A percentile compares a stretch with the other conserved stretches of the same genome.
Conservation (phyloP, 2,329 filamentous ascomycete species). For the Didymella exigua region DNA sequence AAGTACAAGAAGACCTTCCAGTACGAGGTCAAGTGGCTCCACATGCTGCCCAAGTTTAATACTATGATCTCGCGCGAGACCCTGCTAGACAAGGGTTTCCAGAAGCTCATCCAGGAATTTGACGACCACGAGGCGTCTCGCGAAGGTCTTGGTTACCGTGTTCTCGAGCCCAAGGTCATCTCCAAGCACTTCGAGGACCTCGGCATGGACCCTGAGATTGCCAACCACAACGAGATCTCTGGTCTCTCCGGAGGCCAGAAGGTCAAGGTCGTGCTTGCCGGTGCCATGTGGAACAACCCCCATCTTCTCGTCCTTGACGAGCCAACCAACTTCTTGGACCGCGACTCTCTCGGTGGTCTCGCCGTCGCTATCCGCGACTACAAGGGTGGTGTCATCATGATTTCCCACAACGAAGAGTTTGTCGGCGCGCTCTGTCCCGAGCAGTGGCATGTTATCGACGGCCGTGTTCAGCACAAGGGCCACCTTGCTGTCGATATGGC, state of each 20-base stretch:
- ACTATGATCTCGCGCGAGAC: slow-evolving; percentile 92
- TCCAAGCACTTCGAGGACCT: slow-evolving; percentile 98
- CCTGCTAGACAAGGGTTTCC: slow-evolving; percentile 80
- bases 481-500: slow-evolving; percentile 74
- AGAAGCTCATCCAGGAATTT: slow-evolving; percentile 95
- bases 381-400: slow-evolving; percentile 98
- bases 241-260: slow-evolving; percentile 96
- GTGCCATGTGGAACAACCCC: slow-evolving; percentile 98
- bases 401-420: slow-evolving; percentile 99
- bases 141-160: slow-evolving; percentile 94
- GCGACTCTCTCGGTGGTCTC: slow-evolving; percentile 93
- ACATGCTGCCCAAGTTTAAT: slow-evolving; percentile 90
- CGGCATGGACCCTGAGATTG: slow-evolving; percentile 94
- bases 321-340: slow-evolving; percentile 98
- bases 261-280: slow-evolving; percentile 97
- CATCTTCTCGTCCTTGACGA: slow-evolving; percentile 97
- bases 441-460: slow-evolving; percentile 93
- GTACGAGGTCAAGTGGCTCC: slow-evolving; percentile 96
- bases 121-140: slow-evolving; percentile 99
- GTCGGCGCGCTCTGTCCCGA: slow-evolving; percentile 94
- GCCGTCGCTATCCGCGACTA: slow-evolving; percentile 98
- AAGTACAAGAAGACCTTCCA: slow-evolving; percentile 99
- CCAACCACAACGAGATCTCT: slow-evolving; percentile 97
- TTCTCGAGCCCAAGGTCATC: slow-evolving; percentile 90
- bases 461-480: slow-evolving; percentile 83